Evolutionary conservation across 306 rosid species (phyloP), one percentile per base, ranked within the genome.

Genomic region (peach (Prunus persica)): DNA sequence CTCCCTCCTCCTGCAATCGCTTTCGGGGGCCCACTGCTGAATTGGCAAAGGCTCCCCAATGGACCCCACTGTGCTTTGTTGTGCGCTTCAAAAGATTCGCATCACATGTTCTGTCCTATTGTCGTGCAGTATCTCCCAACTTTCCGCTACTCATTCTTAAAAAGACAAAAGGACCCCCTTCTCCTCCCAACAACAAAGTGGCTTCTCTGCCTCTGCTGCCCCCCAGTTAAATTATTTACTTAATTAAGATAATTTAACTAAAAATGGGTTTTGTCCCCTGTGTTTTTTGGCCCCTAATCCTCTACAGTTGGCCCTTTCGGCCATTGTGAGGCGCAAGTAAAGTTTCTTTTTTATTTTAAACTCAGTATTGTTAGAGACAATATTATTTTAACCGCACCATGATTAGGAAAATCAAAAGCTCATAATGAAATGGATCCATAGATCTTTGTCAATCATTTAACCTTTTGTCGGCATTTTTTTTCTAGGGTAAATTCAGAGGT

Each of bases 11-110:
- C 6, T 32, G 6, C 46, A 16, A 8, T 51, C 69, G 6, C 71
- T 43, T 68, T 41, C 72, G 4, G 67, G 54, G 38, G 4, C 5
- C 25, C 5, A 15, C 7, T 63, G 46, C 65, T 27, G 41, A 27
- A 16, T 24, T 27, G 65, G 41, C 19, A 16, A 14, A 2, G 19
- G n/a, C 11, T 14, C n/a, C n/a, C 5, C 13, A 12, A 15, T 8
- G 46, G 22, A 38, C 50, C 27, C 49, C 50, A 32, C 46, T 16
- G 3, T 34, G 25, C 13, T 73, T 76, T 13, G 6, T 61, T 6
- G 78, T 83, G 80, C 77, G 71, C 69, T 55, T 27, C 81, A 56
- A 76, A 78, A 80, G 89, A 91, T 82, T 75, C 88, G 43, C 69
- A 55, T 84, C 91, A 85, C 90, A 72, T 87, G 91, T 15, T 73